These are phyloP conservation scores for Chamaecrista fasciculata DNA, from an alignment of 306 rosid genomes.

Conservation along the genomic window DNA sequence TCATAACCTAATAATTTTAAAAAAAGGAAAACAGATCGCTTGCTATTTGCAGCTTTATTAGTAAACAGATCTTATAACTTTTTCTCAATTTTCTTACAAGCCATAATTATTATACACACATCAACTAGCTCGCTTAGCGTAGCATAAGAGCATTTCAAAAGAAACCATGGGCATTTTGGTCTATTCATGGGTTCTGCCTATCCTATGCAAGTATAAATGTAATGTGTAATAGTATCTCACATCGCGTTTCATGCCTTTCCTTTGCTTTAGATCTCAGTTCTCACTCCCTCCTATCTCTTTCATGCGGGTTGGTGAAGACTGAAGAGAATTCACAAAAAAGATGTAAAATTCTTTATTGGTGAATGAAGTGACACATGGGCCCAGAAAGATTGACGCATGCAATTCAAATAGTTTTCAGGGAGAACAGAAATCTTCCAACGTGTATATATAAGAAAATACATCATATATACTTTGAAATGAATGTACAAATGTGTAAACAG, in stretches of 20 bases:
- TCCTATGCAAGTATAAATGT: background rate
- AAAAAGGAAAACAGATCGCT: background rate
- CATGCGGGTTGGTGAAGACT: background rate
- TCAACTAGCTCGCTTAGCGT: background rate
- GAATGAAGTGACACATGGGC: too few relatives aligned
- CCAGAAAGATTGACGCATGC: too few relatives aligned
- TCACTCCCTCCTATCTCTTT: background rate
- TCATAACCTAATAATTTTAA: background rate
- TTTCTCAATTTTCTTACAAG: background rate
- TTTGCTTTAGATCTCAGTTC: background rate
- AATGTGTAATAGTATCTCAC: background rate
- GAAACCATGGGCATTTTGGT: conserved; percentile 26
- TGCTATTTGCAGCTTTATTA: background rate
- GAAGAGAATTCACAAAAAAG: background rate
- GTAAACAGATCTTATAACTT: background rate
- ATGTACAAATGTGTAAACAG: too few relatives aligned
- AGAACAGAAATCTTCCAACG: too few relatives aligned
- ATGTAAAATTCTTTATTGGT: too few relatives aligned
- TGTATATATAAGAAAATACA: too few relatives aligned
- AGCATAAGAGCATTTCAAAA: background rate
- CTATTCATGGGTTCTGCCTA: background rate
- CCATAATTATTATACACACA: background rate
- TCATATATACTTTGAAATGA: too few relatives aligned
- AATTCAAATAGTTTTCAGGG: too few relatives aligned
- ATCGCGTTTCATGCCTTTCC: conserved; percentile 6